A percentile compares a stretch with the other conserved stretches of the same genome.
Conservation (phyloP, 257 asterid species). For the Lycium ferocissimum region DNA sequence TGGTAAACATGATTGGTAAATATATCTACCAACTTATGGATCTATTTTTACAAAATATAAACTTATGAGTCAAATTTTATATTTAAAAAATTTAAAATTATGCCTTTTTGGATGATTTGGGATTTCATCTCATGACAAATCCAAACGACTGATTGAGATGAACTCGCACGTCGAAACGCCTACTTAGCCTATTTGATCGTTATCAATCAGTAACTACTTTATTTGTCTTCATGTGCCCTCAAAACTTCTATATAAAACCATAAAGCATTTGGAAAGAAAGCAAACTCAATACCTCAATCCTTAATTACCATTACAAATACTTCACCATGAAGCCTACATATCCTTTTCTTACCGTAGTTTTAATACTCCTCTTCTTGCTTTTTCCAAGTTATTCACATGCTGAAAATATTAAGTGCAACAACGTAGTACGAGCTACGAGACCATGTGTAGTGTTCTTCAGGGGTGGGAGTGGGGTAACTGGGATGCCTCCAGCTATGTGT, state of each 20-base stretch:
- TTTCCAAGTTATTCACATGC: background rate
- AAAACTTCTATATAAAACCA: background rate
- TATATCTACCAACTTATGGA: too few relatives aligned
- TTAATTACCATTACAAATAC: background rate
- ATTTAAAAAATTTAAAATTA: too few relatives aligned
- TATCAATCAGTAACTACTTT: background rate
- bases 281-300: background rate
- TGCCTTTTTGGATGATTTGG: too few relatives aligned
- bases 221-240: background rate
- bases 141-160: too few relatives aligned
- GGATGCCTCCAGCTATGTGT: constrained; percentile 11
- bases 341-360: background rate
- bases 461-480: constrained; percentile 24
- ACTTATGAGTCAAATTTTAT: too few relatives aligned
- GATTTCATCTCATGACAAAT: too few relatives aligned
- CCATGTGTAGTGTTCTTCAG: background rate
- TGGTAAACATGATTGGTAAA: too few relatives aligned
- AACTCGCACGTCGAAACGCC: too few relatives aligned
- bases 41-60: too few relatives aligned
- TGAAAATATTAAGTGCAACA: background rate
- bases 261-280: background rate
- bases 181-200: background rate
- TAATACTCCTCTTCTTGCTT: background rate
- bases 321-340: constrained; percentile 16
- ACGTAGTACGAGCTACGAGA: background rate